Evolutionary conservation across 768 basidiomycete species (phyloP), one percentile per base, ranked within the genome.

Genomic region (Tremella mesenterica): DNA sequence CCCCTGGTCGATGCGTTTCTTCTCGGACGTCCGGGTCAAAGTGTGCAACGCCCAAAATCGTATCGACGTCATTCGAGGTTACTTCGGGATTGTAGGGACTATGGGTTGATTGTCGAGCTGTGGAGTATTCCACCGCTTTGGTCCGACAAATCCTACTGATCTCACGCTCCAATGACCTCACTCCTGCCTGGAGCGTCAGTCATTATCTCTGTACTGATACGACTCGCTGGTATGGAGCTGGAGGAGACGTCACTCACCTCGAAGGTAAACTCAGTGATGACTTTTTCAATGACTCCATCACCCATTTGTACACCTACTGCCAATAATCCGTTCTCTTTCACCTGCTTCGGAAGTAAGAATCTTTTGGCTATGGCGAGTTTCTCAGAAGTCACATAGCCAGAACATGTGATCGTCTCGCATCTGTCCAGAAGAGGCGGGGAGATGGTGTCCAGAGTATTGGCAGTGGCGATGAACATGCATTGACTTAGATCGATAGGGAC

Each of bases 111-210:
- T 81, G 70, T 61, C 59, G 33, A 2, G 79, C 76, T 59, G 86
- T 85, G 0, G 87, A 81, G 83, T 85, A 92, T 62, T 95, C 85
- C 4, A 96, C 92, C 0, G 89, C 91, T 65, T 95, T 95, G 60
- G 79, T 85, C 28, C 91, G 76, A n/a, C 85, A 85, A n/a, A 96
- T 83, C 21, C 83, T 79, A 2, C 88, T 89, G 36, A 96, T 82
- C 1, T 86, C 82, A 12, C 91, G 81, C 64, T 95, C 91, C 14
- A 93, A 79, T 41, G 82, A 83, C 30, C 92, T 81, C n/a, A 96
- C 91, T 29, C 92, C 92, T 0, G 90, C 88, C 67, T 69, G 30
- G 14, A 12, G 41, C n/a, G 12, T 6, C 14, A 26, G n/a, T 25
- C 23, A 21, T 13, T 9, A 51, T 20, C 12, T 45, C 12, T 12